Percentiles rank a stretch among this genome's conserved stretches.
Evolutionary conservation across 2,329 filamentous ascomycete genomes (phyloP).

Genomic region (Pezizomycotina sp.): DNA sequence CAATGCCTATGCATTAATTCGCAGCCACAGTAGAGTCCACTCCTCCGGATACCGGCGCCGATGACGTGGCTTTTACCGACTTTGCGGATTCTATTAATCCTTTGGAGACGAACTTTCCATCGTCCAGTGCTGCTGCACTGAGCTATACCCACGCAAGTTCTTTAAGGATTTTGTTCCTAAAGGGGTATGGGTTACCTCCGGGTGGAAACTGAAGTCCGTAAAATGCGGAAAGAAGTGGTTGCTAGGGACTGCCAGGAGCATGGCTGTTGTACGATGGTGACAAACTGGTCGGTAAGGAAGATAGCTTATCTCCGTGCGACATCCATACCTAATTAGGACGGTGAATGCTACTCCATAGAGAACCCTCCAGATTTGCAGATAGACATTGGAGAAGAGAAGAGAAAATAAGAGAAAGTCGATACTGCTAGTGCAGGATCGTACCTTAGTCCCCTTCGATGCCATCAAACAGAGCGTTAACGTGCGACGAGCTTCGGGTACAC

Average conservation of each 20-base stretch:
- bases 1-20: slow-evolving; percentile 70
- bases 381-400: background rate
- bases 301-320: slow-evolving; percentile 79
- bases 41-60: slow-evolving; percentile 61
- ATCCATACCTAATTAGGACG: slow-evolving; percentile 45
- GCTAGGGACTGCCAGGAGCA: slow-evolving; percentile 67
- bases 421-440: slow-evolving; percentile 14
- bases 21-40: slow-evolving; percentile 82
- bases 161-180: slow-evolving; percentile 51
- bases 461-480: slow-evolving; percentile 64
- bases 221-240: slow-evolving; percentile 40
- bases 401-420: background rate
- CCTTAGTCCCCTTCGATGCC: slow-evolving; percentile 52
- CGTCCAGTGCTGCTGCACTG: slow-evolving; percentile 59
- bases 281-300: slow-evolving; percentile 56
- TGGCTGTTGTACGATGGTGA: slow-evolving; percentile 58
- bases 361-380: background rate
- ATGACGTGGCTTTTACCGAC: slow-evolving; percentile 73
- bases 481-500: slow-evolving; percentile 38
- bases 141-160: slow-evolving; percentile 84
- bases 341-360: slow-evolving; percentile 8
- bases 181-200: slow-evolving; percentile 62
- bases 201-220: slow-evolving; percentile 68
- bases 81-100: slow-evolving; percentile 66
- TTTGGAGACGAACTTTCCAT: slow-evolving; percentile 72